These are phyloP conservation scores for Urochloa ruziziensis DNA, from an alignment of 176 grass and related monocot genomes.

Conservation along the genomic window DNA sequence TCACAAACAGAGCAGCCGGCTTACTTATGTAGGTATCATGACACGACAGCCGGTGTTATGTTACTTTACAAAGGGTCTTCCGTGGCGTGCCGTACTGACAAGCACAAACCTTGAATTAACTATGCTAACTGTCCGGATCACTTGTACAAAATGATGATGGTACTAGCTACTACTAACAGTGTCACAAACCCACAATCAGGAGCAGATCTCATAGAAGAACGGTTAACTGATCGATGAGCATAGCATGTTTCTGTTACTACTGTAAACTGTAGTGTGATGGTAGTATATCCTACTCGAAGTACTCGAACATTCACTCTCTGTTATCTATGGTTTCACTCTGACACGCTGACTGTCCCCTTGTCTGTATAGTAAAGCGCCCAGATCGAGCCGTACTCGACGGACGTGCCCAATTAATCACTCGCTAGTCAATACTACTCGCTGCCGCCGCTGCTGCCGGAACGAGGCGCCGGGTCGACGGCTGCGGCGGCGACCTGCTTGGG, in stretches of 20 bases:
- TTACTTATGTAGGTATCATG: not conserved
- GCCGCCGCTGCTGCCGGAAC: not conserved
- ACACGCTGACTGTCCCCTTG: not conserved
- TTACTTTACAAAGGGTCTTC: not conserved
- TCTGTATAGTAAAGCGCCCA: not conserved
- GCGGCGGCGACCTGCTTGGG: slow-evolving; percentile 43
- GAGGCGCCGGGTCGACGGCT: not conserved
- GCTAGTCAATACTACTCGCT: too few relatives aligned
- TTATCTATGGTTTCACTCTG: not conserved
- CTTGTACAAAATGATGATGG: not conserved
- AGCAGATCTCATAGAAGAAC: not conserved
- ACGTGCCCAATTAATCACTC: not conserved
- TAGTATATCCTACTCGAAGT: not conserved
- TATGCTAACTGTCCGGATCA: not conserved
- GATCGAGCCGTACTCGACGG: not conserved
- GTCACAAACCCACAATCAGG: not conserved
- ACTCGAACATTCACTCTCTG: not conserved
- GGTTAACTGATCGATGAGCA: not conserved
- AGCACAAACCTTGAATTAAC: not conserved
- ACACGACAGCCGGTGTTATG: not conserved
- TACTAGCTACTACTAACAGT: not conserved
- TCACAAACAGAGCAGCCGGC: not conserved
- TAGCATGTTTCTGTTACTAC: not conserved
- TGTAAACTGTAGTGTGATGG: not conserved
- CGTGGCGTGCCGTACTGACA: not conserved